Evolutionary conservation across 306 rosid species (phyloP).

Genomic region (Cicer yamashitae): DNA sequence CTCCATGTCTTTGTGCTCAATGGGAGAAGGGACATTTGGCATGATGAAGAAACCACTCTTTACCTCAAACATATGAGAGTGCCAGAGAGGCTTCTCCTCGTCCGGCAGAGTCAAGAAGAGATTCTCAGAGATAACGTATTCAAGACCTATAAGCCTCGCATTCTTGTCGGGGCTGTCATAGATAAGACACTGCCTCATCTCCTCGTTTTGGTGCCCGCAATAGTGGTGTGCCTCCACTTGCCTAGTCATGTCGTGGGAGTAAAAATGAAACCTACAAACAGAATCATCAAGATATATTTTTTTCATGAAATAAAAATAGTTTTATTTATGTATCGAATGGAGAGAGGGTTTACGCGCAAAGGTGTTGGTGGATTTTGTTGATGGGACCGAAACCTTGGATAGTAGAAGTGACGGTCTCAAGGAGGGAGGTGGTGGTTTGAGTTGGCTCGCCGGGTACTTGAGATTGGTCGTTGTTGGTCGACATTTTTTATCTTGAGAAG

Average conservation of each 20-base stretch:
- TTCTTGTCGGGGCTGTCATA: conserved; percentile 55
- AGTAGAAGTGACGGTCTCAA: conserved; percentile 67
- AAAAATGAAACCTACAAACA: conserved; percentile 68
- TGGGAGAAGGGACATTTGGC: conserved; percentile 57
- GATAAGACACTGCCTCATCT: conserved; percentile 82
- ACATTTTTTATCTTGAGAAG: conserved; percentile 37
- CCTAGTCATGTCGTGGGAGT: conserved; percentile 74
- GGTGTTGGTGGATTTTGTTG: conserved; percentile 85
- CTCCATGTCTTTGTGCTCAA: conserved; percentile 66
- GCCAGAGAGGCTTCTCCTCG: conserved; percentile 82
- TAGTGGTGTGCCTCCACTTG: conserved; percentile 94
- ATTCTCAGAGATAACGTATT: conserved; percentile 65
- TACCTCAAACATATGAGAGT: conserved; percentile 83
- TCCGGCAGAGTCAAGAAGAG: conserved; percentile 74
- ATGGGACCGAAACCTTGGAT: conserved; percentile 71
- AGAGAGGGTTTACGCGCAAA: conserved; percentile 67
- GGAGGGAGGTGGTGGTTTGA: conserved; percentile 50
- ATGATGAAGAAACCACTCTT: conserved; percentile 70
- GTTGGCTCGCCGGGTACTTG: conserved; percentile 64
- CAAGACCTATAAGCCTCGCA: conserved; percentile 65
- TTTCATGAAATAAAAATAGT: background rate
- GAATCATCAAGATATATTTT: background rate
- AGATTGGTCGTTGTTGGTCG: conserved; percentile 3
- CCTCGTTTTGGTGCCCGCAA: conserved; percentile 78
- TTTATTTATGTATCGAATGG: no score